Conservation (phyloP, 495 filamentous ascomycete species). For the Tuber calosporum region DNA sequence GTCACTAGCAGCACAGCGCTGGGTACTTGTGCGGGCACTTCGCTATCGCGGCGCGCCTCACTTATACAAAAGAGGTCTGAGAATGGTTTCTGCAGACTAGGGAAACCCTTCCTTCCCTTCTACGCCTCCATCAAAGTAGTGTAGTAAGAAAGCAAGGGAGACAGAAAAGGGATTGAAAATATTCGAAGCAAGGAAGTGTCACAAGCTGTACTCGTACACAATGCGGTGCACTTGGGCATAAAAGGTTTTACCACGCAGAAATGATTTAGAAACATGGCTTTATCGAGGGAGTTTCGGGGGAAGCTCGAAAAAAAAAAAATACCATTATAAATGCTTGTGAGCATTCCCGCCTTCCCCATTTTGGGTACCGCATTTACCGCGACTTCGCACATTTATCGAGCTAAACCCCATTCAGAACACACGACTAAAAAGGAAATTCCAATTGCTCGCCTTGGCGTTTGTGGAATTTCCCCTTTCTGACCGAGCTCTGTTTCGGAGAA, state of each 20-base stretch:
- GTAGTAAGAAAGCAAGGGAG: background rate
- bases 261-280: background rate
- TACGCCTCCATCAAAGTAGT: background rate
- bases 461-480: background rate
- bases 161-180: background rate
- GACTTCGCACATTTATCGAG: background rate
- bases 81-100: background rate
- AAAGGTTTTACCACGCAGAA: background rate
- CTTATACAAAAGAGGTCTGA: background rate
- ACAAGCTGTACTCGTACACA: background rate
- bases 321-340: background rate
- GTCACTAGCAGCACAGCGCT: background rate
- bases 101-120: background rate
- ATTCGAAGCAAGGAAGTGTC: background rate
- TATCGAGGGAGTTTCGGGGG: background rate
- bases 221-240: background rate
- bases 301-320: no score
- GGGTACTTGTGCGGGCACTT: background rate
- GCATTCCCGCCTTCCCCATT: background rate
- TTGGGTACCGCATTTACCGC: background rate
- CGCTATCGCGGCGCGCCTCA: background rate
- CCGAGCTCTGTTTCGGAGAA: background rate
- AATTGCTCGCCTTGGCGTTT: background rate
- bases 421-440: background rate
- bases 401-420: background rate